phyloP scores from a whole-genome alignment of 106 monocot species.

The Allium sativum region DNA sequence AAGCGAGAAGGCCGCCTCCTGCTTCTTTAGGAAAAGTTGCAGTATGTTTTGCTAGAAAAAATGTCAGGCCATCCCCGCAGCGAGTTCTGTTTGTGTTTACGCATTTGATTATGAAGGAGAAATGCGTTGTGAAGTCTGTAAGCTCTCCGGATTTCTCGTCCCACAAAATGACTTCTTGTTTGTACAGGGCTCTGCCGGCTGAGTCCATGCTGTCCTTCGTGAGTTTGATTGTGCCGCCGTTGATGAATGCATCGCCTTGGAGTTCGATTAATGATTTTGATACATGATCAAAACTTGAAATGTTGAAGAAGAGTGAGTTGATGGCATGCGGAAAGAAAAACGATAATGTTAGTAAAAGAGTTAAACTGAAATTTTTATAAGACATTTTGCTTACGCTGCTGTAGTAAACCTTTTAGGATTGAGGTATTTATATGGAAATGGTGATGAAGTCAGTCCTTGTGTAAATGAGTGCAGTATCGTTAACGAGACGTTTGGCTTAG shows the following conservation, averaged over 20 bases:
- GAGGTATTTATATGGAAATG: too few relatives aligned
- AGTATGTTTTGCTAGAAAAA: conserved; percentile 38
- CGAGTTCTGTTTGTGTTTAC: background rate
- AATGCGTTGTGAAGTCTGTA: conserved; percentile 40
- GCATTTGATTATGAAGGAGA: conserved; percentile 51
- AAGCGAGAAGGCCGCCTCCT: conserved; percentile 27
- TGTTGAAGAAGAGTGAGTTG: conserved; percentile 27
- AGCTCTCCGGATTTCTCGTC: conserved; percentile 24
- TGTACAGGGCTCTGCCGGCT: conserved; percentile 26
- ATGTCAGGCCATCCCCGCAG: conserved; percentile 52
- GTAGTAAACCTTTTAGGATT: too few relatives aligned
- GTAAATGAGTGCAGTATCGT: too few relatives aligned
- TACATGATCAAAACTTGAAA: conserved; percentile 15
- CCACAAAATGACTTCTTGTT: conserved; percentile 23
- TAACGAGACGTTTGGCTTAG: too few relatives aligned
- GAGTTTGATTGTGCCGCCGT: conserved; percentile 8
- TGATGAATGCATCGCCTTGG: conserved; percentile 14
- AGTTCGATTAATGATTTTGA: background rate
- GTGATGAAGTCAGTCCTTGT: too few relatives aligned
- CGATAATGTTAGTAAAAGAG: conserved; percentile 8
- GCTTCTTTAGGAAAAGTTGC: conserved; percentile 11
- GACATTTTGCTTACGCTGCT: too few relatives aligned
- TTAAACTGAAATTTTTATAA: too few relatives aligned
- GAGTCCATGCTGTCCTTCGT: conserved; percentile 9
- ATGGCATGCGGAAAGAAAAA: conserved; percentile 9